Evolutionary conservation across 1,284 basidiomycete species (phyloP).

Genomic region (Malassezia caprae): DNA sequence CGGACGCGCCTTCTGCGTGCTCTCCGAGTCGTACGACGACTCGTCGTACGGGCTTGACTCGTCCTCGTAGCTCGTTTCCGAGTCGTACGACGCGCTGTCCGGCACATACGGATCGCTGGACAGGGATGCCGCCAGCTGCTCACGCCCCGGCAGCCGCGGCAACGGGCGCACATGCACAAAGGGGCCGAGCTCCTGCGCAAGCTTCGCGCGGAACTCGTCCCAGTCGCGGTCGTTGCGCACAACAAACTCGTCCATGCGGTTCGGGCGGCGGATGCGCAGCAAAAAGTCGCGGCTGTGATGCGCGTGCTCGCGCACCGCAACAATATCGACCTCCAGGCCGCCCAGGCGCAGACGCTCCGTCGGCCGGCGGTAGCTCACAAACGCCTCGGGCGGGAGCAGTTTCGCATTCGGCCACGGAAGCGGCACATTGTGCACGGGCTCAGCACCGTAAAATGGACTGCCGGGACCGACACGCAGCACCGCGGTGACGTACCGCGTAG

Average conservation of each 20-base stretch:
- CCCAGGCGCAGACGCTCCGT: conserved; percentile 34
- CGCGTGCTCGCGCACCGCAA: conserved; percentile 27
- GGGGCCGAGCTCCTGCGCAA: conserved; percentile 31
- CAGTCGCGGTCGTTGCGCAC: conserved; percentile 43
- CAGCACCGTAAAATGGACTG: conserved; percentile 27
- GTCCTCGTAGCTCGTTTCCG: conserved; percentile 3
- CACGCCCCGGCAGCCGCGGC: conserved; percentile 25
- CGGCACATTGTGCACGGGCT: conserved; percentile 22
- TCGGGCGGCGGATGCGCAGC: conserved; percentile 35
- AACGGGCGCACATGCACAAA: conserved; percentile 31
- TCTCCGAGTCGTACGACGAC: neutral
- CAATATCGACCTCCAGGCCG: conserved; percentile 41
- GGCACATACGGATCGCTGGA: neutral
- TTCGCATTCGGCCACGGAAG: conserved; percentile 34
- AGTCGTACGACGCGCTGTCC: conserved; percentile 1
- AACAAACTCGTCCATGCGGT: conserved; percentile 32
- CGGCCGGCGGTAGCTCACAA: conserved; percentile 36
- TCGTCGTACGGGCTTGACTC: neutral
- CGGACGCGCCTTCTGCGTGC: neutral
- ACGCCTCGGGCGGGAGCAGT: conserved; percentile 38
- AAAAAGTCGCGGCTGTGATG: conserved; percentile 31
- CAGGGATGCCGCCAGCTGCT: neutral
- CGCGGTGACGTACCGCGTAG: conserved; percentile 31
- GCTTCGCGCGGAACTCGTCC: conserved; percentile 31
- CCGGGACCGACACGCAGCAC: conserved; percentile 31